phyloP scores from a whole-genome alignment of 2,329 filamentous ascomycete species.

The Scopulariopsis brevicaulis region DNA sequence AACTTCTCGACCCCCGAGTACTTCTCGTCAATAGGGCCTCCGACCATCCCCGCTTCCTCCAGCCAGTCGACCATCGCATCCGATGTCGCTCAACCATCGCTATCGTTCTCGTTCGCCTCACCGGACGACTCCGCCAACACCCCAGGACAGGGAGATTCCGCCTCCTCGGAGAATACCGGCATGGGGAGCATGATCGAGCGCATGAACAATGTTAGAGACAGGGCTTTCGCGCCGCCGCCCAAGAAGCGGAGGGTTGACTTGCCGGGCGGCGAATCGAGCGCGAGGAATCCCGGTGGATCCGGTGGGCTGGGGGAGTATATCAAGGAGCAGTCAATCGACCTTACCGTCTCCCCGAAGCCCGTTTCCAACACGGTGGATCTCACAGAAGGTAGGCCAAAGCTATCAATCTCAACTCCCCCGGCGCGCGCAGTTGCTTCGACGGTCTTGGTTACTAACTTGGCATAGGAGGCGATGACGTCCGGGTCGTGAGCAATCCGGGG shows the following conservation, averaged over 20 bases:
- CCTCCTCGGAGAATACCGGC: conserved; percentile 18
- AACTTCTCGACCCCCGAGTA: background rate
- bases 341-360: conserved; percentile 12
- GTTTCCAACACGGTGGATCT: conserved; percentile 44
- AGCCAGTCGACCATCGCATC: background rate
- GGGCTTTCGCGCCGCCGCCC: conserved; percentile 39
- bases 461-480: conserved; percentile 45
- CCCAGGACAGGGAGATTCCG: conserved; percentile 7
- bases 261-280: conserved; percentile 24
- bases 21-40: background rate
- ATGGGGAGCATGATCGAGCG: conserved; percentile 59
- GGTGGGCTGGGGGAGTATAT: conserved; percentile 56
- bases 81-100: background rate
- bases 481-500: conserved; percentile 43
- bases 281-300: conserved; percentile 31
- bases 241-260: conserved; percentile 51
- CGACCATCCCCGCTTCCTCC: background rate
- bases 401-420: background rate
- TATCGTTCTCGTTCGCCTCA: conserved; percentile 1
- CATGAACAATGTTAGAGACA: conserved; percentile 63
- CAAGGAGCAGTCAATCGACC: conserved; percentile 35
- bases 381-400: conserved; percentile 31
- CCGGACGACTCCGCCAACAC: conserved; percentile 6
- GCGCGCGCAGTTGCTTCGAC: conserved; percentile 6
- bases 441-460: conserved; percentile 10